A percentile compares a stretch with the other conserved stretches of the same genome.
phyloP scores from a whole-genome alignment of 2,329 filamentous ascomycete species.

The Emmonsiellopsis sp. region DNA sequence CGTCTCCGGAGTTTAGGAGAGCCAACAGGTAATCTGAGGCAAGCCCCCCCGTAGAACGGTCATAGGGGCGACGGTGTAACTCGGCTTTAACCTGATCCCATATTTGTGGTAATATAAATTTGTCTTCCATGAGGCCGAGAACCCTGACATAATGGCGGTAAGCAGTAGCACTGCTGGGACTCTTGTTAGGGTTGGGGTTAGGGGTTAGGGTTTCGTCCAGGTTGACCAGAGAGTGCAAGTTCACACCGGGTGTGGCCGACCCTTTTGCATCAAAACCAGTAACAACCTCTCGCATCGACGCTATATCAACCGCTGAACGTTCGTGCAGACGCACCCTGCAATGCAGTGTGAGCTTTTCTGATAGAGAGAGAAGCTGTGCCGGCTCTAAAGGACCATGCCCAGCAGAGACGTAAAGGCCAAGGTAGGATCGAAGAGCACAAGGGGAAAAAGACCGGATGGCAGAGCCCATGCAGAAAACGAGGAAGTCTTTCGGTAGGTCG shows the following conservation, averaged over 20 bases:
- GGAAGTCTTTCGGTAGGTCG: constrained; percentile 2
- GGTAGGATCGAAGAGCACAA: constrained; percentile 20
- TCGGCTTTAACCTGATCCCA: constrained; percentile 16
- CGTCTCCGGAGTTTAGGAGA: constrained; percentile 16
- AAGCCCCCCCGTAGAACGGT: constrained; percentile 7
- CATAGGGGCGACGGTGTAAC: not conserved
- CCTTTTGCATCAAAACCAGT: constrained; percentile 1
- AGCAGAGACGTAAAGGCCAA: constrained; percentile 12
- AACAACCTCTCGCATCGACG: constrained; percentile 7
- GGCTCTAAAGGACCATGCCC: constrained; percentile 3
- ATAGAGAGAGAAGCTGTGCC: constrained; percentile 14
- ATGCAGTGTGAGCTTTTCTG: constrained; percentile 8
- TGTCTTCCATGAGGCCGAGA: constrained; percentile 15
- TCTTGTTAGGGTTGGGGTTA: no score
- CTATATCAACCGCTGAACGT: constrained; percentile 1
- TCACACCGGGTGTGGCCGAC: not conserved
- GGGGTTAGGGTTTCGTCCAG: no score
- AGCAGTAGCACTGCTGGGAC: not conserved
- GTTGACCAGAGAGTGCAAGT: constrained; percentile 1
- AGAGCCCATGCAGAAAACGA: constrained; percentile 20
- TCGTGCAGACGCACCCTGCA: constrained; percentile 5
- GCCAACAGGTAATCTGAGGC: constrained; percentile 18
- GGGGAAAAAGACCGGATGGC: constrained; percentile 21
- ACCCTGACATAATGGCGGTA: constrained; percentile 5
- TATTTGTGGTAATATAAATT: constrained; percentile 12